Evolutionary conservation across 169 alveolate species (phyloP), one percentile per base, ranked within the genome.

Genomic region (Toxoplasma gondii): DNA sequence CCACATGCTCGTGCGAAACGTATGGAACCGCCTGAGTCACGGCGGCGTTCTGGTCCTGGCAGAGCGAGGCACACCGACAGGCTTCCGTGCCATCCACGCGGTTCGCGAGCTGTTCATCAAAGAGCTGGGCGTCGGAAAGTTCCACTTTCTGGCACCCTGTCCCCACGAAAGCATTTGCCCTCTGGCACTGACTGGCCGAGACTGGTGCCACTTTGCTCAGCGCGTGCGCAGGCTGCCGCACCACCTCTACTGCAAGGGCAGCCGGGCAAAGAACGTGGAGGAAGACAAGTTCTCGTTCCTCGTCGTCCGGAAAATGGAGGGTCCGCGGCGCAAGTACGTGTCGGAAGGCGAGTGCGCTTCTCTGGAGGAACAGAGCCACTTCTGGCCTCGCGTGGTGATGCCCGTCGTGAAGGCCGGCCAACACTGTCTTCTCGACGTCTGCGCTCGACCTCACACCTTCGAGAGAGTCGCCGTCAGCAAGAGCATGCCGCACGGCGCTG

Each of bases 161-260:
- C 98, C 99, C 0, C 99, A 98, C 86, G 99, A 98, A 88, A 97
- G 98, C 74, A 94, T 97, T 69, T 98, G 99, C 87, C 99, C 99
- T 0, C 83, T 98, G 70, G 97, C 98, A 0, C 83, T 97, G 88
- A 97, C 99, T 2, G 99, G 99, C 24, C 92, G 97, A 80, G 99
- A 98, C 91, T 98, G 99, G 98, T 98, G 98, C 67, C 98, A 98
- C 95, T 98, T 98, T 91, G 94, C 98, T 29, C 99, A 98, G 88
- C 92, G 98, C 31, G 97, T 96, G 39, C 97, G 94, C 92, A 96
- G 98, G 31, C 95, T 97, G 38, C 98, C 99, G 9, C 98, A 97
- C 93, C 96, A 96, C 74, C 95, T 98, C 44, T 98, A 98, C 94
- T 95, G 97, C 93, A 97, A 97, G 93, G 98, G 97, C 49, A 16